A percentile compares a stretch with the other conserved stretches of the same genome.
phyloP scores from a whole-genome alignment of 768 basidiomycete genomes.

The Collybia nuda region DNA sequence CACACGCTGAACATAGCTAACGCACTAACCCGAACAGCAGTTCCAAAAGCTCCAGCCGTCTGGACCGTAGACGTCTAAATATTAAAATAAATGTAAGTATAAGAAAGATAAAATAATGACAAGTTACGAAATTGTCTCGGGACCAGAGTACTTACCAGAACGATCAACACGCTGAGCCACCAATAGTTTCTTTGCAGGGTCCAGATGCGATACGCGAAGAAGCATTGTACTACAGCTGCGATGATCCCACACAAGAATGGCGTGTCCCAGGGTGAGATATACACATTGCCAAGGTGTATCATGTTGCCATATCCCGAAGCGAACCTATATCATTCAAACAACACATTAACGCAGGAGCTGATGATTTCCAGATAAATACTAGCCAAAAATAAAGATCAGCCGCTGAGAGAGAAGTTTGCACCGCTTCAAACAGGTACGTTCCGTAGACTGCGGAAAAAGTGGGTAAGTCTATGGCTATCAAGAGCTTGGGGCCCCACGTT shows the following conservation, averaged over 20 bases:
- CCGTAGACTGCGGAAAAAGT: slow-evolving; percentile 1
- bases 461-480: neutral
- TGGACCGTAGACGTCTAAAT: neutral
- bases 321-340: slow-evolving; percentile 5
- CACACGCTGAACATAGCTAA: too few relatives aligned
- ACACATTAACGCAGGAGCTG: neutral
- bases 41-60: slow-evolving; percentile 2
- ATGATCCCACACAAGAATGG: slow-evolving; percentile 17
- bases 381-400: slow-evolving; percentile 1
- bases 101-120: too few relatives aligned
- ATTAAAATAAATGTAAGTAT: neutral
- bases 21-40: neutral
- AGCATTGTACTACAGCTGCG: slow-evolving; percentile 17
- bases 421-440: neutral
- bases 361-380: neutral
- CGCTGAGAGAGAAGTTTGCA: neutral
- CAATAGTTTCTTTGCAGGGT: slow-evolving; percentile 8
- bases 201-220: slow-evolving; percentile 18
- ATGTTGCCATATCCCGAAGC: slow-evolving; percentile 16
- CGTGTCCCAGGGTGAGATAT: slow-evolving; percentile 16
- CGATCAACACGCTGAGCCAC: slow-evolving; percentile 7
- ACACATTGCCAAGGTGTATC: slow-evolving; percentile 13
- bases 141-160: neutral
- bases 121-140: too few relatives aligned
- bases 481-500: too few relatives aligned